Base-by-base conservation (phyloP, 805 yeast genomes). In the Alloascoidea africana region DNA sequence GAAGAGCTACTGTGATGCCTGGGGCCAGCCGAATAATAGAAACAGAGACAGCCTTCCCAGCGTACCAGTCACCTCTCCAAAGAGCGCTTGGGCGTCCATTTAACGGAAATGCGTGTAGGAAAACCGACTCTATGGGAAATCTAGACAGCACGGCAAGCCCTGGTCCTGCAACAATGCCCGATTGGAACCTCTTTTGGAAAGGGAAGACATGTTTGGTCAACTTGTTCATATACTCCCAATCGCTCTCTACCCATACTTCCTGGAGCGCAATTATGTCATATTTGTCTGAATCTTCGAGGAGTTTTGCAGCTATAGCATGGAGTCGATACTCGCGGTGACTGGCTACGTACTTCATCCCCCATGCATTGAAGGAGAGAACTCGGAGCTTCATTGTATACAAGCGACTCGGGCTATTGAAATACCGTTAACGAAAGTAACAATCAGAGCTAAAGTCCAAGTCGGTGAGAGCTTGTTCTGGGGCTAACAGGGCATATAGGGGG, bases 31-130 rank as follows among this genome's bases (percentile, higher is more conserved):
- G 60, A 33, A 91, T 59, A 3, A 73, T 55, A 0, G 94, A 80
- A 3, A 85, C 73, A 1, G 94, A 80, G 14, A 85, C 71, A 5
- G 89, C 70, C 53, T 91, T 91, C 5, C 98, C 98, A 15, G 91
- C 98, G 46, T 71, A 84, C 95, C 96, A 91, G 55, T 91, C 98
- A 30, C 98, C 98, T 41, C 97, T 63, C 61, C 73, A 79, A 44
- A 91, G 78, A 0, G 98, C 98, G 33, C 85, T 73, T 1, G 97
- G 94, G 37, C 96, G 64, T 1, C 98, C 98, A 54, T 89, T 91
- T 42, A 91, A 71, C 0, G 96, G 94, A 51, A 84, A 91, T 15
- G 94, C 61, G 51, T 82, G 80, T 36, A 91, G 56, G 51, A 80
- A 82, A 0, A 95, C 73, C 13, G 76, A 70, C 36, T 68, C 77